phyloP scores from a whole-genome alignment of 352 stramenopile species.

The Phytophthora cajani region DNA sequence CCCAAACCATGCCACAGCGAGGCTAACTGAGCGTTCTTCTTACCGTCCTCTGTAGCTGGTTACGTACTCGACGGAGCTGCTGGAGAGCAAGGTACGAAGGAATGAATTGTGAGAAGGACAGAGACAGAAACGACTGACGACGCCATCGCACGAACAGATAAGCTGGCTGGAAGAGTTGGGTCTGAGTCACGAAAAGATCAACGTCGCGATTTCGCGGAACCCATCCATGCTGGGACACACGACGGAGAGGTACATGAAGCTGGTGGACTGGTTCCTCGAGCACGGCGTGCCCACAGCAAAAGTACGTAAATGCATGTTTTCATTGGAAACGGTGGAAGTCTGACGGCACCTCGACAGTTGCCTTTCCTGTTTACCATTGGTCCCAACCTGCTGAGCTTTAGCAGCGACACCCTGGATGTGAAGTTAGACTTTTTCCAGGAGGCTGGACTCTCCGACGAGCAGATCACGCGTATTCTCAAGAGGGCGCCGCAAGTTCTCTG shows the following conservation, averaged over 20 bases:
- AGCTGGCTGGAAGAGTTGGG: constrained; percentile 9
- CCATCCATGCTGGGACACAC: constrained; percentile 12
- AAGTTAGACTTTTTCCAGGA: background rate
- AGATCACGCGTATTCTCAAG: background rate
- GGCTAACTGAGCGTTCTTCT: no score
- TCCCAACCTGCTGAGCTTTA: background rate
- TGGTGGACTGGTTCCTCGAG: constrained; percentile 17
- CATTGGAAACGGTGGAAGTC: background rate
- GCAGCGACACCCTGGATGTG: background rate
- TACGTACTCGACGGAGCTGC: background rate
- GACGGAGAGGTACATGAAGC: constrained; percentile 9
- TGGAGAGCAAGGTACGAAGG: constrained; percentile 8
- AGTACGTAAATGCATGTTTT: background rate
- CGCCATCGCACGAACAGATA: constrained; percentile 3
- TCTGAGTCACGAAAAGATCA: constrained; percentile 17
- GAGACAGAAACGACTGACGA: background rate
- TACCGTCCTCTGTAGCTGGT: background rate
- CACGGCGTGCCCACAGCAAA: constrained; percentile 1
- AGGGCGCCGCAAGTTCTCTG: background rate
- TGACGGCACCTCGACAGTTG: background rate
- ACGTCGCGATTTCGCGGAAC: constrained; percentile 4
- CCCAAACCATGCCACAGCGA: no score
- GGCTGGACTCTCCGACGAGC: background rate
- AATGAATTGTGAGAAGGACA: background rate
- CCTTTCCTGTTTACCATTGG: background rate